Percentiles rank a stretch among this genome's conserved stretches.
These are phyloP conservation scores for Pseudocercospora fijiensis DNA, from an alignment of 2,329 filamentous ascomycete genomes.

Conservation along the genomic window DNA sequence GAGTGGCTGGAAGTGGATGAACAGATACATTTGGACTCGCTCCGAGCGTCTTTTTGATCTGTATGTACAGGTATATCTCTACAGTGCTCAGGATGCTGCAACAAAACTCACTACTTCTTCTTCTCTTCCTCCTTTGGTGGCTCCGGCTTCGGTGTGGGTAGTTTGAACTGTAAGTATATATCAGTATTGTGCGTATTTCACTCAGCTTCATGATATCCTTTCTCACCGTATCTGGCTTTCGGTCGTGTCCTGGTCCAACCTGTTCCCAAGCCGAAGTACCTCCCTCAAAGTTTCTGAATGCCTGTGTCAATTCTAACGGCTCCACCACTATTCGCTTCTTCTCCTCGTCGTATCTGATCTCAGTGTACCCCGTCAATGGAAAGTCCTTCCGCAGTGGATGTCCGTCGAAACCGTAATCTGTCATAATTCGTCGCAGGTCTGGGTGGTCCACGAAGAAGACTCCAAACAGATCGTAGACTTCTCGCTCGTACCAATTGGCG, in stretches of 20 bases:
- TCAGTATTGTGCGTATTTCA: not conserved
- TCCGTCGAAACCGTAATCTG: constrained; percentile 97
- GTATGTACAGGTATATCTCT: constrained; percentile 21
- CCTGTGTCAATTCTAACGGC: constrained; percentile 94
- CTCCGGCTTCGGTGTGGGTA: constrained; percentile 94
- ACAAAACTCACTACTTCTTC: constrained; percentile 54
- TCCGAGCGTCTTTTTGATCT: constrained; percentile 7
- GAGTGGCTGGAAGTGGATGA: not conserved
- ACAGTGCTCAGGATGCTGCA: constrained; percentile 10
- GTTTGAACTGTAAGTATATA: constrained; percentile 66
- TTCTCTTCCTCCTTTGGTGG: constrained; percentile 86
- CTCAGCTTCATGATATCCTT: not conserved
- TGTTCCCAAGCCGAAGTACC: constrained; percentile 61
- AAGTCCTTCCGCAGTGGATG: constrained; percentile 98
- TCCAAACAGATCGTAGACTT: constrained; percentile 96
- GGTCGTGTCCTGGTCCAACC: constrained; percentile 69
- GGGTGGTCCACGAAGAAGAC: constrained; percentile 96
- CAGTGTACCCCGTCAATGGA: constrained; percentile 95
- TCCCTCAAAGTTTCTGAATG: constrained; percentile 97
- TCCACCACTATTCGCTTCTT: constrained; percentile 99
- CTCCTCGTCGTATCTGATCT: constrained; percentile 97
- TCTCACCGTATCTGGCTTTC: constrained; percentile 67
- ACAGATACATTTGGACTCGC: not conserved
- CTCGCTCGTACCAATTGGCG: constrained; percentile 97
- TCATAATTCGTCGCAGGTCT: constrained; percentile 96